A percentile compares a stretch with the other conserved stretches of the same genome.
Evolutionary conservation across 805 yeast species (phyloP).

Genomic region (Saturnispora bothae): DNA sequence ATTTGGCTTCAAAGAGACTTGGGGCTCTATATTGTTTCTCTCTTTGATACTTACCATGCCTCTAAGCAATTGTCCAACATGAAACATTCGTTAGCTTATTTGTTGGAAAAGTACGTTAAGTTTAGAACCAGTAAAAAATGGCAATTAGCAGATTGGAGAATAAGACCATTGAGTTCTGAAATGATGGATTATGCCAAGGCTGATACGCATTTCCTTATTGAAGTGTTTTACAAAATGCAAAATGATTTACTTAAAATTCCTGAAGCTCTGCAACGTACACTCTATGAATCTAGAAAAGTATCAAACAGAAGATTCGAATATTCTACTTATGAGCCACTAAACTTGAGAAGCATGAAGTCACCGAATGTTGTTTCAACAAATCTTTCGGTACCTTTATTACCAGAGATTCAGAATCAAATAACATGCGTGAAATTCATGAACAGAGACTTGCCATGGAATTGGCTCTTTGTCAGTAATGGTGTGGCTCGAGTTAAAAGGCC

Average conservation of each 20-base stretch:
- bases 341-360: constrained; percentile 11
- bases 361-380: constrained; percentile 22
- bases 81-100: constrained; percentile 71
- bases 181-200: constrained; percentile 85
- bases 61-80: constrained; percentile 71
- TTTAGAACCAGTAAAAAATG: constrained; percentile 89
- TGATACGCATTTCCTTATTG: constrained; percentile 84
- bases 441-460: constrained; percentile 54
- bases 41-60: constrained; percentile 92
- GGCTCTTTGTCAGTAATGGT: constrained; percentile 53
- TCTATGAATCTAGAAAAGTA: constrained; percentile 66
- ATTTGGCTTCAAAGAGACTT: constrained; percentile 94
- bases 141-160: constrained; percentile 95
- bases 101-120: constrained; percentile 68
- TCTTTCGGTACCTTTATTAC: constrained; percentile 22
- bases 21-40: constrained; percentile 78
- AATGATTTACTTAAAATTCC: constrained; percentile 45
- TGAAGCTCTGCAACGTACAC: constrained; percentile 42
- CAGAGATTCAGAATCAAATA: constrained; percentile 20
- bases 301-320: constrained; percentile 78
- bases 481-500: constrained; percentile 44
- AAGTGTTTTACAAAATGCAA: constrained; percentile 67
- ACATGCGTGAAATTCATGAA: constrained; percentile 35
- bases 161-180: constrained; percentile 67
- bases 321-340: constrained; percentile 47